Conservation (phyloP, 192 early-diverging fungal species). For the Coemansia sp. region DNA sequence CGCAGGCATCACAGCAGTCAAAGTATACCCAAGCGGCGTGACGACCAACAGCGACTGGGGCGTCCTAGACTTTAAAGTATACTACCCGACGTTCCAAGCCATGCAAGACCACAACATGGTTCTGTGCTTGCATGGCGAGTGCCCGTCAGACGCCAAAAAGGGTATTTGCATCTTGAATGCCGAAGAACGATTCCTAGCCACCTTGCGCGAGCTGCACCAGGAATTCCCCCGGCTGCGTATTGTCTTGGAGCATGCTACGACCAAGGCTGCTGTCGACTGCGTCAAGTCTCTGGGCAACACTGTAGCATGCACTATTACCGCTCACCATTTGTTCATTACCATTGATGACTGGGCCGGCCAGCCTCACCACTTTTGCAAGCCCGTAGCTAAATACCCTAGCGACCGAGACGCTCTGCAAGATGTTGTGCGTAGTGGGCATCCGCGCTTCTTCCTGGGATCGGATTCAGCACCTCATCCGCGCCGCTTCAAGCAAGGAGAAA, state of each 20-base stretch:
- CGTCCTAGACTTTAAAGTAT: conserved; percentile 70
- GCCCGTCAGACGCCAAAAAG: conserved; percentile 82
- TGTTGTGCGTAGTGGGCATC: conserved; percentile 83
- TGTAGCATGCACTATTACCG: conserved; percentile 93
- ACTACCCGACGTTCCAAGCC: conserved; percentile 92
- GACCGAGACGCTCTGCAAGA: conserved; percentile 89
- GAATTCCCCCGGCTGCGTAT: conserved; percentile 95
- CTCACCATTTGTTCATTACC: conserved; percentile 89
- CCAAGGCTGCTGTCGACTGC: conserved; percentile 89
- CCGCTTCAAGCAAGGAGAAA: conserved; percentile 78
- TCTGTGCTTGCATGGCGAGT: conserved; percentile 94
- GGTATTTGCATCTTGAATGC: conserved; percentile 96
- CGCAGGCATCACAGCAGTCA: conserved; percentile 87
- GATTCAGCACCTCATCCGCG: conserved; percentile 96
- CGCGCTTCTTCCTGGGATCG: conserved; percentile 95
- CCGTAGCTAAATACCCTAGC: conserved; percentile 93
- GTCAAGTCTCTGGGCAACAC: conserved; percentile 89
- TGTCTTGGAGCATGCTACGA: conserved; percentile 96
- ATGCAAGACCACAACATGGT: conserved; percentile 96
- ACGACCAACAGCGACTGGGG: conserved; percentile 97
- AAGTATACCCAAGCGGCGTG: conserved; percentile 93
- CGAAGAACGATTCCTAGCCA: conserved; percentile 87
- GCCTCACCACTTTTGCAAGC: conserved; percentile 97
- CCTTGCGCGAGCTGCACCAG: conserved; percentile 80
- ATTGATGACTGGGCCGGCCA: conserved; percentile 99